phyloP scores from a whole-genome alignment of 768 basidiomycete species.

The Termitomyces sp. region DNA sequence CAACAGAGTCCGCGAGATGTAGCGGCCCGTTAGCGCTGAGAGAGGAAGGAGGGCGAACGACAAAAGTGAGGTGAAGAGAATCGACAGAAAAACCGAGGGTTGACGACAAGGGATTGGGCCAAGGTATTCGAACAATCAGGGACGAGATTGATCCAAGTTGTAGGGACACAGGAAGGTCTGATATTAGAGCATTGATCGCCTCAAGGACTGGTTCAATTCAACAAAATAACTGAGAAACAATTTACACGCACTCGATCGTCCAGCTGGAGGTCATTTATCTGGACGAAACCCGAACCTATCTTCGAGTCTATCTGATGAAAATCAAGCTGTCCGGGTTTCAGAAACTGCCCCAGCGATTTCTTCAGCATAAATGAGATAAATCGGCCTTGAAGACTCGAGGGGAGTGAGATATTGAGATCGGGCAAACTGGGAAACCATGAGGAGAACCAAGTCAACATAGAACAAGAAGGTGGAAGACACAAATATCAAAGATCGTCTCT shows the following conservation, averaged over 20 bases:
- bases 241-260: conserved; percentile 57
- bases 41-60: conserved; percentile 29
- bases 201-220: conserved; percentile 25
- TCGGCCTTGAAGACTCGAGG: conserved; percentile 74
- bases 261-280: conserved; percentile 79
- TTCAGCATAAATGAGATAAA: conserved; percentile 89
- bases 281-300: conserved; percentile 86
- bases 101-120: conserved; percentile 79
- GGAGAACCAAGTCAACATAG: conserved; percentile 51
- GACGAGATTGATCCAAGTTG: conserved; percentile 69
- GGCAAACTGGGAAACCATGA: conserved; percentile 62
- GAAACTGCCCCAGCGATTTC: conserved; percentile 76
- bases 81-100: conserved; percentile 65
- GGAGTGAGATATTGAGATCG: conserved; percentile 57
- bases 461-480: not conserved
- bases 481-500: not conserved
- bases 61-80: conserved; percentile 64
- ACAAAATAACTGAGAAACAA: conserved; percentile 1
- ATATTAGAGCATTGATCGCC: conserved; percentile 75
- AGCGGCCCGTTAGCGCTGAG: conserved; percentile 17
- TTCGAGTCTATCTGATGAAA: conserved; percentile 85
- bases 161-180: conserved; percentile 60
- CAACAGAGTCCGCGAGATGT: conserved; percentile 69
- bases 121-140: conserved; percentile 75
- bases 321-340: conserved; percentile 88